Evolutionary conservation across 2,329 filamentous ascomycete species (phyloP).

Genomic region (Basipetospora sp.): DNA sequence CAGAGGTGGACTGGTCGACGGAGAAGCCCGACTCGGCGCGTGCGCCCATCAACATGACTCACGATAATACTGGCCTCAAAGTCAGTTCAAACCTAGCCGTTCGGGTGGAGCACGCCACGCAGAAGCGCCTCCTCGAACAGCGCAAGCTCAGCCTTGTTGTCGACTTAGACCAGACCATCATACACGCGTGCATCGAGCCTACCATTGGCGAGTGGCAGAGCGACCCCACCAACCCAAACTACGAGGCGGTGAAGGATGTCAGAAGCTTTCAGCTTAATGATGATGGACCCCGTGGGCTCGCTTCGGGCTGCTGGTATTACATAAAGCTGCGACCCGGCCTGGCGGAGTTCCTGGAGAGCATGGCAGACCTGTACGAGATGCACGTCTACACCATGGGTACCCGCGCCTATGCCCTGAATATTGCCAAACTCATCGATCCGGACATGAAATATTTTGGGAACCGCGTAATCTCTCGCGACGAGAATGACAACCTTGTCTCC

Average conservation of each 20-base stretch:
- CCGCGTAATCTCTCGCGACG: slow-evolving; percentile 87
- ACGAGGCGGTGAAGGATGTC: slow-evolving; percentile 80
- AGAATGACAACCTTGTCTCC: slow-evolving; percentile 81
- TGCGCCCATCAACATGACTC: slow-evolving; percentile 86
- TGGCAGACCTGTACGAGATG: slow-evolving; percentile 75
- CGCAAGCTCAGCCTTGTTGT: slow-evolving; percentile 87
- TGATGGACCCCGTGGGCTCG: slow-evolving; percentile 56
- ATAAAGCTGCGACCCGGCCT: slow-evolving; percentile 91
- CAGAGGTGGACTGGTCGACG: slow-evolving; percentile 70
- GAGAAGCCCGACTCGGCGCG: slow-evolving; percentile 66
- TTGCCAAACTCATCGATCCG: slow-evolving; percentile 85
- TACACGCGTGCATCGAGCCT: slow-evolving; percentile 92
- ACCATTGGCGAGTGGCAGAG: slow-evolving; percentile 92
- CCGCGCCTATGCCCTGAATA: slow-evolving; percentile 81
- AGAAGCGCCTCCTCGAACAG: slow-evolving; percentile 63
- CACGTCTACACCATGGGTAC: slow-evolving; percentile 99
- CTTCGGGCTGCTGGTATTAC: slow-evolving; percentile 81
- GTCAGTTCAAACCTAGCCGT: slow-evolving; percentile 72
- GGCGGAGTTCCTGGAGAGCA: slow-evolving; percentile 60
- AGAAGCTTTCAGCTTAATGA: slow-evolving; percentile 77
- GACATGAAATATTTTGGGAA: slow-evolving; percentile 81
- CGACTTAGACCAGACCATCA: slow-evolving; percentile 95
- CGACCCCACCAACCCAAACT: slow-evolving; percentile 77
- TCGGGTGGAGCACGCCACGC: slow-evolving; percentile 71
- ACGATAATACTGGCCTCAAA: slow-evolving; percentile 75